These are phyloP conservation scores for Carex parvula DNA, from an alignment of 176 grass and related monocot genomes.

Conservation along the genomic window DNA sequence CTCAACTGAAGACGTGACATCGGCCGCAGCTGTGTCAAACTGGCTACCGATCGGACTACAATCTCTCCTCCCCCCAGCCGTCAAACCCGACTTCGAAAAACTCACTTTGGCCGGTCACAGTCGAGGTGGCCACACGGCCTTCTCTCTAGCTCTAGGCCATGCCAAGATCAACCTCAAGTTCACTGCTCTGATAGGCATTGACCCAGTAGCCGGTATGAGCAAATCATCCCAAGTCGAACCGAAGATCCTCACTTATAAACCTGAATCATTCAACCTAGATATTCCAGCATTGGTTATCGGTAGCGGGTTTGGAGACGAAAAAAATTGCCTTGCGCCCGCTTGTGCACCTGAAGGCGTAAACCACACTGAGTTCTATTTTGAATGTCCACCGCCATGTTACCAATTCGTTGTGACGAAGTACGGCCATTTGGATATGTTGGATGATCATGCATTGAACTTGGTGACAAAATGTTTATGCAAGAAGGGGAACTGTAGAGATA, in stretches of 20 bases:
- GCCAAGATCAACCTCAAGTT: slow-evolving; percentile 30
- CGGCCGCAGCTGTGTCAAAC: slow-evolving; percentile 21
- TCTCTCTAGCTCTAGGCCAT: slow-evolving; percentile 42
- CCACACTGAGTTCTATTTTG: slow-evolving; percentile 48
- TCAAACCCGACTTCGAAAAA: slow-evolving; percentile 37
- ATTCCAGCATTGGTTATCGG: slow-evolving; percentile 46
- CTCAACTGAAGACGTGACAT: slow-evolving; percentile 32
- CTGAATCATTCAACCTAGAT: slow-evolving; percentile 32
- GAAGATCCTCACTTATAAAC: slow-evolving; percentile 42
- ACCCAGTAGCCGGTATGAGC: slow-evolving; percentile 35
- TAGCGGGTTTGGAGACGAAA: slow-evolving; percentile 43
- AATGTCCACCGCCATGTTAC: slow-evolving; percentile 53
- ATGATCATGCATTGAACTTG: slow-evolving; percentile 34
- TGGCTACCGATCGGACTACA: slow-evolving; percentile 42
- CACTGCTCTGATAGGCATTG: slow-evolving; percentile 43
- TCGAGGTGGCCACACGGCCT: slow-evolving; percentile 53
- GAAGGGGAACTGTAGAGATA: slow-evolving; percentile 43
- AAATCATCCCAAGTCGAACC: slow-evolving; percentile 27
- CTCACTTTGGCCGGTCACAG: slow-evolving; percentile 46
- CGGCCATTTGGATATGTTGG: slow-evolving; percentile 53
- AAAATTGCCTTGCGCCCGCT: slow-evolving; percentile 30
- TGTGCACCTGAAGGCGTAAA: slow-evolving; percentile 46
- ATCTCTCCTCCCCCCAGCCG: slow-evolving; percentile 27
- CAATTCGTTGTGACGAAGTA: slow-evolving; percentile 47
- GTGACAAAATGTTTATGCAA: slow-evolving; percentile 44